phyloP scores from a whole-genome alignment of 176 grass and related monocot species.

The Otatea glauca region DNA sequence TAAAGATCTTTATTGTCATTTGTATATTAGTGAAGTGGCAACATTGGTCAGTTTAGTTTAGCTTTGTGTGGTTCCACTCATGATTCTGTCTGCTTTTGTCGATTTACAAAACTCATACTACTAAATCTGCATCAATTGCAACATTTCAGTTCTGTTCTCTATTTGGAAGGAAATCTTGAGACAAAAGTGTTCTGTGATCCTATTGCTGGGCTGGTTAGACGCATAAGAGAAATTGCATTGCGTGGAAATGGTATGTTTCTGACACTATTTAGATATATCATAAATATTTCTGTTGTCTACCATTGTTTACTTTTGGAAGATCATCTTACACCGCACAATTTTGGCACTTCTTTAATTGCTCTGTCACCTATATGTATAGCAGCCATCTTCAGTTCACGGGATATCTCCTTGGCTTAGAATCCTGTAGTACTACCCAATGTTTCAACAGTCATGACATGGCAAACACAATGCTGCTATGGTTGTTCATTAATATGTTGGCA shows the following conservation, averaged over 20 bases:
- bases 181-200: slow-evolving; percentile 89
- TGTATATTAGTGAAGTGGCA: not conserved
- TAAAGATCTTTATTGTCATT: not conserved
- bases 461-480: not conserved
- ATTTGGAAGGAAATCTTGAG: slow-evolving; percentile 96
- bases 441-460: slow-evolving; percentile 1
- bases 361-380: slow-evolving; percentile 3
- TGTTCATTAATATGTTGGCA: not conserved
- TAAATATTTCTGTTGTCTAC: not conserved
- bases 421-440: not conserved
- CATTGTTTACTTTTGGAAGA: not conserved
- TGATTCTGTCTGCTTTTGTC: slow-evolving; percentile 8
- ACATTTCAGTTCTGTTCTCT: slow-evolving; percentile 73
- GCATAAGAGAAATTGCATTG: slow-evolving; percentile 93
- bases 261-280: slow-evolving; percentile 21
- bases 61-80: not conserved
- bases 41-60: not conserved
- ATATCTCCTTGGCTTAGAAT: not conserved
- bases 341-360: not conserved
- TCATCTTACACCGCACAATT: not conserved
- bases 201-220: slow-evolving; percentile 81
- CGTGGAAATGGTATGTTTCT: slow-evolving; percentile 66
- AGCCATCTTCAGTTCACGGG: not conserved
- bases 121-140: slow-evolving; percentile 34
- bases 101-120: slow-evolving; percentile 26